Percentiles rank a stretch among this genome's conserved stretches.
These are phyloP conservation scores for Heterobasidion annosum DNA, from an alignment of 1,284 basidiomycete genomes.

Conservation along the genomic window DNA sequence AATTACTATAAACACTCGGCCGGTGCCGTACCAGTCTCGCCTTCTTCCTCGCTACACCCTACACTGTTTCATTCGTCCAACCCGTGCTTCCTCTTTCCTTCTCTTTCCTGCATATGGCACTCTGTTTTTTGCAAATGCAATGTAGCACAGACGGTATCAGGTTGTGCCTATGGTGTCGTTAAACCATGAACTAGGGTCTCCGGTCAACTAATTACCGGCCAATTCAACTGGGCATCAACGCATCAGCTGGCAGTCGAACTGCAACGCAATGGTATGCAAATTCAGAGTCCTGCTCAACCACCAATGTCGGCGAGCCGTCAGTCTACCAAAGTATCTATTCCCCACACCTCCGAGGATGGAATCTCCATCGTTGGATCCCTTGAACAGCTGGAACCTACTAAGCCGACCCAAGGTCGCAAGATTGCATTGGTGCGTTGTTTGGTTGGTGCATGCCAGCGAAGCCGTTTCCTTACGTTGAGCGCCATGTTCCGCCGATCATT, in stretches of 20 bases:
- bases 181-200: not conserved
- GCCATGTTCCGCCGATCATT: not conserved
- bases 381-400: slow-evolving; percentile 45
- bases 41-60: not conserved
- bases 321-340: slow-evolving; percentile 45
- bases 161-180: too few relatives aligned
- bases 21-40: not conserved
- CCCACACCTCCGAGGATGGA: slow-evolving; percentile 39
- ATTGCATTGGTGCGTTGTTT: slow-evolving; percentile 56
- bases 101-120: too few relatives aligned
- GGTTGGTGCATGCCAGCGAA: too few relatives aligned
- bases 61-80: not conserved
- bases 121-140: too few relatives aligned
- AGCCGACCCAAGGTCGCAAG: slow-evolving; percentile 44
- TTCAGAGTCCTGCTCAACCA: not conserved
- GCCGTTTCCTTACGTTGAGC: not conserved
- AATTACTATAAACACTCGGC: not conserved
- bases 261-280: not conserved
- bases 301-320: slow-evolving; percentile 1
- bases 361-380: slow-evolving; percentile 51
- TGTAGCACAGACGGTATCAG: too few relatives aligned
- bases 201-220: not conserved
- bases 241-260: not conserved
- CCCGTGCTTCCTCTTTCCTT: too few relatives aligned
- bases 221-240: not conserved